Percentiles rank a stretch among this genome's conserved stretches.
phyloP scores from a whole-genome alignment of 129 eudicot species.

The Lonicera japonica region DNA sequence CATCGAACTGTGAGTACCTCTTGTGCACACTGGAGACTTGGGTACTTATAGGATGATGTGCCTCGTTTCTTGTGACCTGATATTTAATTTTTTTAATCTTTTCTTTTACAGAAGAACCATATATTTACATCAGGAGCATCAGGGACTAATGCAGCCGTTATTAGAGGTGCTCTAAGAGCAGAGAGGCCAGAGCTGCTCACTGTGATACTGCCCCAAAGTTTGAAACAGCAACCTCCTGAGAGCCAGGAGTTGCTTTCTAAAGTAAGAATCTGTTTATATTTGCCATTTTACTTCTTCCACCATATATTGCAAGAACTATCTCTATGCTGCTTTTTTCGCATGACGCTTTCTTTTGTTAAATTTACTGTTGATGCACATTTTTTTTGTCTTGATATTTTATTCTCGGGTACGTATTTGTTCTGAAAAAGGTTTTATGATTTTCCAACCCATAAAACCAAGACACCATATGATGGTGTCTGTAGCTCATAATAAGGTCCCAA shows the following conservation, averaged over 20 bases:
- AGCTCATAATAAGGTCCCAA: background rate
- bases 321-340: too few species aligned
- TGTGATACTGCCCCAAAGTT: conserved; percentile 94
- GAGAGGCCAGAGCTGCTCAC: conserved; percentile 91
- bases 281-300: background rate
- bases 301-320: background rate
- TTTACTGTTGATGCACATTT: background rate
- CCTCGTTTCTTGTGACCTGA: too few species aligned
- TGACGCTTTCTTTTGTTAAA: too few species aligned
- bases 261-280: conserved; percentile 34
- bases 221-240: conserved; percentile 92
- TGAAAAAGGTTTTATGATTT: conserved; percentile 1
- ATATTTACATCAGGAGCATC: conserved; percentile 96
- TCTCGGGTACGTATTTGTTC: background rate
- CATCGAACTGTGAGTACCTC: too few species aligned
- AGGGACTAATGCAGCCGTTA: conserved; percentile 96
- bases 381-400: background rate
- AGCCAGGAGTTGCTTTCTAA: conserved; percentile 94
- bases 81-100: background rate
- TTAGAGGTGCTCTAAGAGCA: conserved; percentile 97
- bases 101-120: conserved; percentile 69
- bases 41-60: too few species aligned
- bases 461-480: background rate
- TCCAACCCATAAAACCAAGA: background rate
- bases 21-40: too few species aligned